A percentile compares a stretch with the other conserved stretches of the same genome.
Conservation (phyloP, 352 stramenopile species). For the Pythium periplocum region DNA sequence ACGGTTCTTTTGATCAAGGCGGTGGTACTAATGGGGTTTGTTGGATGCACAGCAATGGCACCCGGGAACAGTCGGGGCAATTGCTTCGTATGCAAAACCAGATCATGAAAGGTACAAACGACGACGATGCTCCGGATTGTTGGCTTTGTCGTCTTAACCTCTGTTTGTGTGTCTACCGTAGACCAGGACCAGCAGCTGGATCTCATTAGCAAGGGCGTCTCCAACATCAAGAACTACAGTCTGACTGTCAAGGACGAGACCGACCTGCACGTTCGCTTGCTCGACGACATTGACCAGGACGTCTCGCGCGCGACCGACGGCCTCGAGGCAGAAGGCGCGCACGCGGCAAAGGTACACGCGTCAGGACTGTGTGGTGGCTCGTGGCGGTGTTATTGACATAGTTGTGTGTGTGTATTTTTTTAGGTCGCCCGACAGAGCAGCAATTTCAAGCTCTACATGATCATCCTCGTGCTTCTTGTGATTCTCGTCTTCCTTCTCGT, state of each 20-base stretch:
- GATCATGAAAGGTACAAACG: conserved; percentile 73
- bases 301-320: conserved; percentile 78
- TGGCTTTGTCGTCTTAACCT: too few species aligned
- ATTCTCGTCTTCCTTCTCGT: conserved; percentile 89
- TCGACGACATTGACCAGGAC: conserved; percentile 88
- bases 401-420: conserved; percentile 13
- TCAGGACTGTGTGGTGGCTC: neutral
- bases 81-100: conserved; percentile 85
- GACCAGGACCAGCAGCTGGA: conserved; percentile 86
- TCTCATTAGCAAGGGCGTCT: conserved; percentile 73
- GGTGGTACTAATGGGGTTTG: conserved; percentile 3
- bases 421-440: conserved; percentile 93
- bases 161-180: conserved; percentile 7
- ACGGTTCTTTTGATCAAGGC: conserved; percentile 1
- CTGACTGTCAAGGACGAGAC: conserved; percentile 87
- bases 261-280: conserved; percentile 82
- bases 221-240: conserved; percentile 84
- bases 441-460: conserved; percentile 92
- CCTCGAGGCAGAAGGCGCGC: conserved; percentile 78
- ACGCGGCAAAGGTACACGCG: conserved; percentile 40
- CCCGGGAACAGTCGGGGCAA: conserved; percentile 32
- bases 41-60: conserved; percentile 13
- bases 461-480: conserved; percentile 80
- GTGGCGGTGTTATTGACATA: too few species aligned
- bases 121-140: too few species aligned